Base-by-base conservation (phyloP, 345 rosid genomes). In the Euphorbia lathyris region DNA sequence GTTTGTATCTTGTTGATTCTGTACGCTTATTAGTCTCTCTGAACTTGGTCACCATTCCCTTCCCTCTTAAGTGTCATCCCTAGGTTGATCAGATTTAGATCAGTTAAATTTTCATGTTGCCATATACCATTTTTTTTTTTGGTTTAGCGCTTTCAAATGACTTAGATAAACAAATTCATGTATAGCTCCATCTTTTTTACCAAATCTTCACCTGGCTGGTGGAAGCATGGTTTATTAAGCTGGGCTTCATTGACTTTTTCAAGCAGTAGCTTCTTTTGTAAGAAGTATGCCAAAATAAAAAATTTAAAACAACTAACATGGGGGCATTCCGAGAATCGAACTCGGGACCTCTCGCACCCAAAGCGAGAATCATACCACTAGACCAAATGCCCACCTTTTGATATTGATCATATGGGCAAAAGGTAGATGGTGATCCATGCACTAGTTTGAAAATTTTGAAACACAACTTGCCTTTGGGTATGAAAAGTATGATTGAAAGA, bases 301-400 rank as follows among this genome's bases (percentile, higher is more conserved):
- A n/a, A n/a, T n/a, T n/a, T n/a, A n/a, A n/a, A n/a, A n/a, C n/a
- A n/a, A n/a, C n/a, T n/a, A n/a, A 26, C 17, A 20, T 10, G 32
- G 42, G 45, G 50, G 36, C 34, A 9, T 30, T 66, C 85, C 76
- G 85, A 83, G 90, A 88, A 87, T 80, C 72, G 66, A 82, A 86
- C 88, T 88, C 82, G 72, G 83, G 91, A 90, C 86, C 86, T 86
- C 88, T 93, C 82, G 83, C 92, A 85, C 90, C 93, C 89, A 82
- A 86, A 90, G 90, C 86, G 76, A 90, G 92, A 87, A 88, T 86
- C 91, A 85, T 87, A 82, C 93, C 90, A 88, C 90, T 87, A 84
- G 84, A 87, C 92, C 87, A 87, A 85, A 84, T 86, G 87, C 87
- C 51, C 51, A 38, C 26, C 11, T 42, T 17, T 63, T 53, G 50